A percentile compares a stretch with the other conserved stretches of the same genome.
Evolutionary conservation across 306 rosid genomes (phyloP).

Genomic region (Castanea mollissima): DNA sequence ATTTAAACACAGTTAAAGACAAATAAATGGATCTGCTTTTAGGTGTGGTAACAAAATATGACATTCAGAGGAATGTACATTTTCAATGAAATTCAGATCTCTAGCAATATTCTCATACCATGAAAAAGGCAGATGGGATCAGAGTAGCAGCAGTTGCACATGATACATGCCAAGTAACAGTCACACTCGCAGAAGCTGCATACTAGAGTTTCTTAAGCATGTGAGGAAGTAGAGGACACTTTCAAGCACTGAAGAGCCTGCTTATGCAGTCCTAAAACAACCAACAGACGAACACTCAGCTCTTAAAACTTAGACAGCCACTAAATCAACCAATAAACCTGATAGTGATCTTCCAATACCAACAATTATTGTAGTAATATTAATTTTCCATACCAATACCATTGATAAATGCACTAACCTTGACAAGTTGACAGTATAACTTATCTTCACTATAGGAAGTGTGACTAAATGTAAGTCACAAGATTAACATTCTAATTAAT

Average conservation of each 20-base stretch:
- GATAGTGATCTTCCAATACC: constrained; percentile 33
- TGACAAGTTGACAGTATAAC: no score
- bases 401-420: no score
- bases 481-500: background rate
- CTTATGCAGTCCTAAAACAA: constrained; percentile 13
- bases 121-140: constrained; percentile 39
- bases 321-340: constrained; percentile 21
- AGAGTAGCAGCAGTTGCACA: constrained; percentile 32
- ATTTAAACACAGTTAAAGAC: no score
- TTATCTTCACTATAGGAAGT: no score
- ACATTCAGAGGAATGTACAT: no score
- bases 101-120: constrained; percentile 16
- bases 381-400: no score
- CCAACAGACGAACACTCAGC: background rate
- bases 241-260: constrained; percentile 8
- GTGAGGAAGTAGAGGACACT: constrained; percentile 3
- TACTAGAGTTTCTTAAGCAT: constrained; percentile 8
- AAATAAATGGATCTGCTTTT: no score
- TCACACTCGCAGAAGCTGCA: constrained; percentile 36
- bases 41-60: no score
- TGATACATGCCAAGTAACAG: constrained; percentile 31
- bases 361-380: no score
- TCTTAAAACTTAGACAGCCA: background rate
- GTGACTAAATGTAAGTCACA: no score
- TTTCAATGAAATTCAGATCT: no score